Percentiles rank a stretch among this genome's conserved stretches.
phyloP scores from a whole-genome alignment of 2,329 filamentous ascomycete genomes.

The Pezicula radicicola region DNA sequence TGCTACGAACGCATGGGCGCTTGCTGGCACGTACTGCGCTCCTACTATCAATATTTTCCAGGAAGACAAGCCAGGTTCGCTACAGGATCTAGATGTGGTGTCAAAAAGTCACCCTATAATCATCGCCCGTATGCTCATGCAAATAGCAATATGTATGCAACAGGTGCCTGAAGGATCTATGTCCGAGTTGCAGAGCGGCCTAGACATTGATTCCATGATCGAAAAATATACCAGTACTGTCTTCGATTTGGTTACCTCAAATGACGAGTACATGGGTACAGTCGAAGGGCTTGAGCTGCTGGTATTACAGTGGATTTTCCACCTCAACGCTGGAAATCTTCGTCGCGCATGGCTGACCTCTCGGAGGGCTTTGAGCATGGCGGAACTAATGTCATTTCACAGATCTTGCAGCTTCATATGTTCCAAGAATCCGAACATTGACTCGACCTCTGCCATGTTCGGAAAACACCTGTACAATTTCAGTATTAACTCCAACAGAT shows the following conservation, averaged over 20 bases:
- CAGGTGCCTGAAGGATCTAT: neutral
- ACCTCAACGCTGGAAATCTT: conserved; percentile 39
- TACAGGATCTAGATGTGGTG: neutral
- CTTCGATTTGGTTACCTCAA: conserved; percentile 32
- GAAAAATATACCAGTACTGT: neutral
- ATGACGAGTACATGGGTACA: conserved; percentile 39
- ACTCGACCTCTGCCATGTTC: no score
- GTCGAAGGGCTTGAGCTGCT: conserved; percentile 47
- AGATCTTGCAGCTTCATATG: conserved; percentile 35
- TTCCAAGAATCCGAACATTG: no score
- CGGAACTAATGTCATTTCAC: conserved; percentile 47
- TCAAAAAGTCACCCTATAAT: neutral
- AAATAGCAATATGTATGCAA: conserved; percentile 4
- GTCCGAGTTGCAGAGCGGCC: neutral
- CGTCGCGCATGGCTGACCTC: conserved; percentile 42
- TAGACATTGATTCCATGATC: neutral
- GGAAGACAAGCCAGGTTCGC: neutral
- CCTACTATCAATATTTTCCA: neutral
- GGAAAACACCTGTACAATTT: no score
- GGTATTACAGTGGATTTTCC: conserved; percentile 40
- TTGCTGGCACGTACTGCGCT: neutral
- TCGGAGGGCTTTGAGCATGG: conserved; percentile 43
- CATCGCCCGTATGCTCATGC: conserved; percentile 1
- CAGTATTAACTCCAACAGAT: no score
- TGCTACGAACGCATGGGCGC: conserved; percentile 1